Evolutionary conservation across 148 eudicot species (phyloP).

Genomic region (Amaranthus palmeri): DNA sequence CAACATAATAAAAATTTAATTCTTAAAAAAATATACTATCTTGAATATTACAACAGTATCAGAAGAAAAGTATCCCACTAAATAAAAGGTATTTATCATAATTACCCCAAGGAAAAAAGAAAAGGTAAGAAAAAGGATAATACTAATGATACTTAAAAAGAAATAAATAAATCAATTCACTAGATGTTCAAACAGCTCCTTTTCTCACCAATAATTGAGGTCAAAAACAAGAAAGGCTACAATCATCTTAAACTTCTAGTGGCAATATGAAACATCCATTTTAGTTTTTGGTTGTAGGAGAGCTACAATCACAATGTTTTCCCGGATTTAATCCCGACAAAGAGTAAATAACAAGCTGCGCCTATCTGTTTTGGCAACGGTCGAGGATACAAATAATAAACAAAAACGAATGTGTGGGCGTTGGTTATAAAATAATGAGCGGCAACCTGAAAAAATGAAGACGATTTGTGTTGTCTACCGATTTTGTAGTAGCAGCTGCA

Average conservation of each 20-base stretch:
- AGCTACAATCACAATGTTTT: slow-evolving; percentile 29
- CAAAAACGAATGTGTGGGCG: slow-evolving; percentile 26
- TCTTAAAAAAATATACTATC: too few species aligned
- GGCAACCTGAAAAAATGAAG: slow-evolving; percentile 20
- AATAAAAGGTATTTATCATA: slow-evolving; percentile 7
- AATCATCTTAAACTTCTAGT: slow-evolving; percentile 37
- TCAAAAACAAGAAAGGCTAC: slow-evolving; percentile 20
- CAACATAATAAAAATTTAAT: too few species aligned
- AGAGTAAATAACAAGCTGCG: slow-evolving; percentile 24
- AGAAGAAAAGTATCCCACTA: slow-evolving; percentile 14
- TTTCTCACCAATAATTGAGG: slow-evolving; percentile 18
- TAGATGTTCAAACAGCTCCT: slow-evolving; percentile 30
- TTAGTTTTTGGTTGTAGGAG: slow-evolving; percentile 21
- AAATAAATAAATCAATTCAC: slow-evolving; percentile 46
- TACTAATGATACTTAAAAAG: slow-evolving; percentile 4
- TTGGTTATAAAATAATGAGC: slow-evolving; percentile 27
- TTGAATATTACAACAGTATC: slow-evolving; percentile 24
- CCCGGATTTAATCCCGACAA: slow-evolving; percentile 26
- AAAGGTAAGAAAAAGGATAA: too few species aligned
- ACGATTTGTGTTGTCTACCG: slow-evolving; percentile 8
- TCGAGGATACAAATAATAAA: slow-evolving; percentile 24
- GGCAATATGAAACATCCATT: slow-evolving; percentile 30
- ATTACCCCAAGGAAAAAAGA: not conserved
- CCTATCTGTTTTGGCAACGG: slow-evolving; percentile 23
- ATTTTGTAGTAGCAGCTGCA: slow-evolving; percentile 25